phyloP scores from a whole-genome alignment of 805 yeast species.

The Ogataea paradorogensis region DNA sequence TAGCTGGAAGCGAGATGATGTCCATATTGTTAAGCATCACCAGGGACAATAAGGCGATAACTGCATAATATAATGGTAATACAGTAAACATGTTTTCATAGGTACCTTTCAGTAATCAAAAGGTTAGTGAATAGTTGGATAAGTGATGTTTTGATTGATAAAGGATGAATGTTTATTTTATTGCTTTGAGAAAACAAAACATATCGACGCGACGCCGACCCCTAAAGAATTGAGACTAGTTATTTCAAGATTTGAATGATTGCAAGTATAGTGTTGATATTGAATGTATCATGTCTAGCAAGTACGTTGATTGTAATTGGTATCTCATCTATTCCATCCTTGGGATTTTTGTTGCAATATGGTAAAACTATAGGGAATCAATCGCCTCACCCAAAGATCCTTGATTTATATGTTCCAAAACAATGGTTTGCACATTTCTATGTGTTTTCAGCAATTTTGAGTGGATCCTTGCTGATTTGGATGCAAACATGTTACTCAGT shows the following conservation, averaged over 20 bases:
- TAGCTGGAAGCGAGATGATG: slow-evolving; percentile 11
- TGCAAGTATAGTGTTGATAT: not conserved
- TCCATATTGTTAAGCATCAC: slow-evolving; percentile 13
- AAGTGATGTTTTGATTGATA: not conserved
- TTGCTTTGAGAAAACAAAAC: slow-evolving; percentile 4
- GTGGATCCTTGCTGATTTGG: slow-evolving; percentile 15
- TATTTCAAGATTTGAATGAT: not conserved
- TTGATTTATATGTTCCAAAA: slow-evolving; percentile 52
- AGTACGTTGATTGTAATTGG: slow-evolving; percentile 27
- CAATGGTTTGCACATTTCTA: slow-evolving; percentile 64
- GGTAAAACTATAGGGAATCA: slow-evolving; percentile 39
- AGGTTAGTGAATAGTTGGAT: not conserved
- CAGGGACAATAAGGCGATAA: slow-evolving; percentile 18
- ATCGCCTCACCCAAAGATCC: not conserved
- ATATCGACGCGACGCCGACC: slow-evolving; percentile 9
- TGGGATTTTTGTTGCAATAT: slow-evolving; percentile 40
- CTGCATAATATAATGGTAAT: slow-evolving; percentile 17
- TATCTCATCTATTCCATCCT: slow-evolving; percentile 31
- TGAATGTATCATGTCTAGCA: slow-evolving; percentile 6
- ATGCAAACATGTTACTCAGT: not conserved
- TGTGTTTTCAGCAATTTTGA: slow-evolving; percentile 32
- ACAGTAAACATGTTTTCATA: slow-evolving; percentile 10
- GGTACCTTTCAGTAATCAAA: not conserved
- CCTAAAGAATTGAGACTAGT: no score
- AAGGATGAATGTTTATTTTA: slow-evolving; percentile 6